Percentiles rank a stretch among this genome's conserved stretches.
Conservation (phyloP, 2,329 filamentous ascomycete species). For the Diaporthe sp. region DNA sequence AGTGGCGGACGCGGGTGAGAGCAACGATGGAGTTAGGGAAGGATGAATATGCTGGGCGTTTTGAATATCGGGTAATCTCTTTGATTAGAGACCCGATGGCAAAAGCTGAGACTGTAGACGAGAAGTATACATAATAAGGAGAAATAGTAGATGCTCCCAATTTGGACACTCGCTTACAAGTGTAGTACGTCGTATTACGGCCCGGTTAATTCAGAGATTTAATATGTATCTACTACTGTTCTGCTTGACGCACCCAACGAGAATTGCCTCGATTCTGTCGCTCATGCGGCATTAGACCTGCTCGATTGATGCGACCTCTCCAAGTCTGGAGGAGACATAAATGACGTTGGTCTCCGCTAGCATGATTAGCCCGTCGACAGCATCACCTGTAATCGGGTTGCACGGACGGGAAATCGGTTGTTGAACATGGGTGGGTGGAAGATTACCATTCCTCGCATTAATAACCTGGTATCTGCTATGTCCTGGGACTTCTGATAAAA, state of each 20-base stretch:
- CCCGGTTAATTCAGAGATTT: too few species aligned
- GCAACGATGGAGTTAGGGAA: not conserved
- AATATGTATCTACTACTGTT: too few species aligned
- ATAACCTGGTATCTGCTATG: slow-evolving; percentile 45
- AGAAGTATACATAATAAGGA: not conserved
- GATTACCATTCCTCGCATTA: not conserved
- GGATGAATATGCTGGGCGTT: not conserved
- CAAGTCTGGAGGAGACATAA: not conserved
- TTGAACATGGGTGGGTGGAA: not conserved
- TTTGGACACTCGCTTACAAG: too few species aligned
- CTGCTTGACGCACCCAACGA: too few species aligned
- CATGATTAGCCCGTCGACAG: not conserved
- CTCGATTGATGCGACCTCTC: not conserved
- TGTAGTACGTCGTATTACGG: too few species aligned
- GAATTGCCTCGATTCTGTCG: too few species aligned
- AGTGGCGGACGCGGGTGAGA: not conserved
- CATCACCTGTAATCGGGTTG: not conserved
- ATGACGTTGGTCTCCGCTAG: not conserved
- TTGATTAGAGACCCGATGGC: not conserved
- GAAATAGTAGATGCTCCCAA: too few species aligned
- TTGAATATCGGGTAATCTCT: not conserved
- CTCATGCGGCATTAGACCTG: too few species aligned
- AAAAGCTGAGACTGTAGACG: not conserved
- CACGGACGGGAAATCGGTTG: not conserved
- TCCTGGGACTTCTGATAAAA: slow-evolving; percentile 76